A percentile compares a stretch with the other conserved stretches of the same genome.
Conservation (phyloP, 805 yeast genomes). For the Yamadazyma insecticola region DNA sequence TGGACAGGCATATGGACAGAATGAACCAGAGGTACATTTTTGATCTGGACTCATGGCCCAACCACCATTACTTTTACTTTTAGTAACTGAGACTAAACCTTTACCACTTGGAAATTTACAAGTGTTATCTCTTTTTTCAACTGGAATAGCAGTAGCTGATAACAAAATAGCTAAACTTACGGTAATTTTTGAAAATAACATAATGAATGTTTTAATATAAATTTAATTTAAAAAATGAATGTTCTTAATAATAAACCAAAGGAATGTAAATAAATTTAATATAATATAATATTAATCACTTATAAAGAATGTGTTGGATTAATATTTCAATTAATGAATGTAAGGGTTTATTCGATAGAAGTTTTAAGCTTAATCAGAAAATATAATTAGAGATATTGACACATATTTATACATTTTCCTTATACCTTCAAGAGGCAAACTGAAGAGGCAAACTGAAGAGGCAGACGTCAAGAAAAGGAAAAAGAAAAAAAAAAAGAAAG, state of each 20-base stretch:
- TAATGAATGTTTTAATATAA: conserved; percentile 6
- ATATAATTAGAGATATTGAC: background rate
- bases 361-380: background rate
- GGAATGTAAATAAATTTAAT: background rate
- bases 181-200: conserved; percentile 8
- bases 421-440: background rate
- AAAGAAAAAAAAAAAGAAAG: too few species aligned
- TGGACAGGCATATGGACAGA: conserved; percentile 90
- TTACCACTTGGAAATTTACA: conserved; percentile 66
- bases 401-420: background rate
- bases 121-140: conserved; percentile 29
- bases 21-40: conserved; percentile 66
- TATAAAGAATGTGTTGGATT: too few species aligned
- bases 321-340: conserved; percentile 3
- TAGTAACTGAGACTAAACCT: conserved; percentile 69
- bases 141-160: conserved; percentile 16
- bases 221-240: conserved; percentile 2
- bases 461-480: background rate
- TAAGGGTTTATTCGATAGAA: conserved; percentile 1
- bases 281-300: conserved; percentile 1
- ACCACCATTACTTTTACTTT: conserved; percentile 58
- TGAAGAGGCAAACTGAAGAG: background rate
- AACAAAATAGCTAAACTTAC: conserved; percentile 16
- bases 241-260: background rate
- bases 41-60: conserved; percentile 86